Percentiles rank a stretch among this genome's conserved stretches.
Conservation (phyloP, 2,329 filamentous ascomycete genomes). For the Ophioceras dolichostomum region DNA sequence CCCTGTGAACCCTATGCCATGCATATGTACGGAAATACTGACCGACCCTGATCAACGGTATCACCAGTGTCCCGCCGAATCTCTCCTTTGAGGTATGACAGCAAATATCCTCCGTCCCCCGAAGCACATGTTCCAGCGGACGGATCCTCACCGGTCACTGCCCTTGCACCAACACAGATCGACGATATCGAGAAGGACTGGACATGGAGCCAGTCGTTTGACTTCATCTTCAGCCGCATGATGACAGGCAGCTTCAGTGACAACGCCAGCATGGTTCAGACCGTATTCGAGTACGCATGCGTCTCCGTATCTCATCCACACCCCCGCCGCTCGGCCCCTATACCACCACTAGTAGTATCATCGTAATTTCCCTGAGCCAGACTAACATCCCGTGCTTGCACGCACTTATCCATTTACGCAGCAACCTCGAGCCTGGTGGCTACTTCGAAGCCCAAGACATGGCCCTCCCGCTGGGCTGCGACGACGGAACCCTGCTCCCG, state of each 20-base stretch:
- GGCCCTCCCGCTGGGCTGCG: constrained; percentile 7
- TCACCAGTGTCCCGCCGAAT: constrained; percentile 4
- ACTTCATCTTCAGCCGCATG: constrained; percentile 10
- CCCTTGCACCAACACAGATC: constrained; percentile 3
- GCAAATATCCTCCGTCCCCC: background rate
- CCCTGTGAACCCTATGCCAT: too few relatives aligned
- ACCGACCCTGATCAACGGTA: too few relatives aligned
- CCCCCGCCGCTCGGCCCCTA: too few relatives aligned
- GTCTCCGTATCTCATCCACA: background rate
- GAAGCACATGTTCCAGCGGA: background rate
- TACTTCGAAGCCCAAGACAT: constrained; percentile 10
- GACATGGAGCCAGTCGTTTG: constrained; percentile 10
- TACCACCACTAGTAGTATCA: background rate
- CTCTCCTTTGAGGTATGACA: constrained; percentile 4
- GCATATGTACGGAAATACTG: too few relatives aligned
- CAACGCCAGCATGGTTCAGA: constrained; percentile 8
- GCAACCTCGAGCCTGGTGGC: constrained; percentile 10
- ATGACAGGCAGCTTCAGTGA: constrained; percentile 10
- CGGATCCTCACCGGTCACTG: background rate
- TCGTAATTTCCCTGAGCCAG: background rate
- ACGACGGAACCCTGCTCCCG: constrained; percentile 9
- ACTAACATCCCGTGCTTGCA: too few relatives aligned
- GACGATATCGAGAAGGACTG: constrained; percentile 12
- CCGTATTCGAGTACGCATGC: constrained; percentile 7
- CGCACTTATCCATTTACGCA: too few relatives aligned